A percentile compares a stretch with the other conserved stretches of the same genome.
These are phyloP conservation scores for Udeniomyces megalosporus DNA, from an alignment of 768 basidiomycete genomes.

Conservation along the genomic window DNA sequence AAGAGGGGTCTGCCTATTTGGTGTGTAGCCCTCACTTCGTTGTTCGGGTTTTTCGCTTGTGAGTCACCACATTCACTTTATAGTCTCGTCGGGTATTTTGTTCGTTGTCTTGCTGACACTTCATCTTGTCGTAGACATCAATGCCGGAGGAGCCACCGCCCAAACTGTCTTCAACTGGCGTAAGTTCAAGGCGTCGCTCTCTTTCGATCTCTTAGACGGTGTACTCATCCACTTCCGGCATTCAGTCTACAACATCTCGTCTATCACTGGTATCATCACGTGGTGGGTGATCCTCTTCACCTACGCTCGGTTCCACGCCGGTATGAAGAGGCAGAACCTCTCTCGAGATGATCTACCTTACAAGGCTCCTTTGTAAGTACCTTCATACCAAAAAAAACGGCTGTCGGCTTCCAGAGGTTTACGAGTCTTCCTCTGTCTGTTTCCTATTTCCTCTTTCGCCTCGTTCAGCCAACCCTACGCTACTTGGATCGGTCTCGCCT, in stretches of 20 bases:
- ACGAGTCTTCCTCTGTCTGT: no score
- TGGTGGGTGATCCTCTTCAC: conserved; percentile 10
- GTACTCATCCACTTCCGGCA: no score
- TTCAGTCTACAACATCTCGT: conserved; percentile 28
- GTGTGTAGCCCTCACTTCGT: conserved; percentile 14
- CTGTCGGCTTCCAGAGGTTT: no score
- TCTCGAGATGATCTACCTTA: neutral
- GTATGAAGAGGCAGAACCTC: conserved; percentile 9
- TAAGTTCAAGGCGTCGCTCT: no score
- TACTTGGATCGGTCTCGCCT: conserved; percentile 17
- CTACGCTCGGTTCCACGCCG: conserved; percentile 12
- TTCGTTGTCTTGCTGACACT: no score
- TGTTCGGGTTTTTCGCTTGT: conserved; percentile 22
- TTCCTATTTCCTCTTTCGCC: no score
- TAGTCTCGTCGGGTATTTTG: no score
- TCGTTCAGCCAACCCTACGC: conserved; percentile 17
- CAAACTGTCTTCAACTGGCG: conserved; percentile 17
- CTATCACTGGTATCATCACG: conserved; percentile 26
- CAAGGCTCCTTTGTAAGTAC: no score
- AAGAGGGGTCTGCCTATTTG: conserved; percentile 27
- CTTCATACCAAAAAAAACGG: no score
- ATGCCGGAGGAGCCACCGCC: conserved; percentile 11
- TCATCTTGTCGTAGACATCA: no score
- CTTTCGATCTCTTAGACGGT: no score
- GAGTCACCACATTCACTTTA: no score